Percentiles rank a stretch among this genome's conserved stretches.
phyloP scores from a whole-genome alignment of 1,284 basidiomycete species.

The Pyrrhoderma lamaoense region DNA sequence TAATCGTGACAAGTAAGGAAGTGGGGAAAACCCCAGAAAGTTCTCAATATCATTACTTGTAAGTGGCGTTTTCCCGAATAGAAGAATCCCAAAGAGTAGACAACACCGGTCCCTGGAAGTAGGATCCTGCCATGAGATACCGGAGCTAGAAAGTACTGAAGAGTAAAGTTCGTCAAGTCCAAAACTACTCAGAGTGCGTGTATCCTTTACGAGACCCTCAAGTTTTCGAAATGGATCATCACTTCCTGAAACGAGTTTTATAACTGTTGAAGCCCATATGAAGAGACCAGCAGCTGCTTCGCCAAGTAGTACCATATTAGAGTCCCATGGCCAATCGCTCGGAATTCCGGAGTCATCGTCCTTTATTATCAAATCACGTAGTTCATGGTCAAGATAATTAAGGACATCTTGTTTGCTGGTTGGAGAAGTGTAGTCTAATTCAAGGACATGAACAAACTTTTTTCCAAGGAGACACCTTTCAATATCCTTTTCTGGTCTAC shows the following conservation, averaged over 20 bases:
- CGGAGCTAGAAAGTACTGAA: neutral
- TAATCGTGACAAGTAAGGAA: neutral
- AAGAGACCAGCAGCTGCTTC: neutral
- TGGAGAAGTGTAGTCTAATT: neutral
- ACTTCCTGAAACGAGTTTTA: conserved; percentile 20
- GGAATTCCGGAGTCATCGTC: neutral
- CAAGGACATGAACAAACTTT: neutral
- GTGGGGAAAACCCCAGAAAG: neutral
- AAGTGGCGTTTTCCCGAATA: neutral
- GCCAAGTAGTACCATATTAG: neutral
- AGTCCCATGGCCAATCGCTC: neutral
- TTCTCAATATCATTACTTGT: neutral
- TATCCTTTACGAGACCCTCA: neutral
- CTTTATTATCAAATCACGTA: neutral
- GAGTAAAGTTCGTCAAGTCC: neutral
- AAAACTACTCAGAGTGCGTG: neutral
- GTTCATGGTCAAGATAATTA: conserved; percentile 2
- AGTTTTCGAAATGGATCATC: neutral
- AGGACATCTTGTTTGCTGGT: neutral
- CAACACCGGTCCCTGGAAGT: neutral
- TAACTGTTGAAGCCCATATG: conserved; percentile 3
- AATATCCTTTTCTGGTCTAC: neutral
- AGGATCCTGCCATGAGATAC: neutral
- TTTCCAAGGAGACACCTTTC: neutral
- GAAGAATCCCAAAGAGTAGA: neutral